phyloP scores from a whole-genome alignment of 2,329 filamentous ascomycete species.

The Fusarium duplospermum region DNA sequence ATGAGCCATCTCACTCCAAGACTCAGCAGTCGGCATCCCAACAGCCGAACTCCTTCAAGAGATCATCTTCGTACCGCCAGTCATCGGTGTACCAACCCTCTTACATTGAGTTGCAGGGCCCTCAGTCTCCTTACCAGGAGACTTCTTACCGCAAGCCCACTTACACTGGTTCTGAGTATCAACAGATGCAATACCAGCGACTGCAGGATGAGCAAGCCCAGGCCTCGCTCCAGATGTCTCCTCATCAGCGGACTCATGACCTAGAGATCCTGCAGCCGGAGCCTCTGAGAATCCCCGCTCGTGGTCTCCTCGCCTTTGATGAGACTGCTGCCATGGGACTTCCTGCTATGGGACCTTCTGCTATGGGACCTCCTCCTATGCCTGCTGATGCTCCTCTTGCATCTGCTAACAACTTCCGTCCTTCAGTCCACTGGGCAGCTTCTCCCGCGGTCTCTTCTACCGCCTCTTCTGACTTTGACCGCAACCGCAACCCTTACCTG shows the following conservation, averaged over 20 bases:
- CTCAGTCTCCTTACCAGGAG: neutral
- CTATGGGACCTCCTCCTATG: neutral
- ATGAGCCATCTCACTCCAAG: neutral
- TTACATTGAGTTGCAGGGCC: neutral
- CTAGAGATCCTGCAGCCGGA: neutral
- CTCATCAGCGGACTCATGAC: neutral
- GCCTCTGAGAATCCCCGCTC: neutral
- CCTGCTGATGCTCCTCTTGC: neutral
- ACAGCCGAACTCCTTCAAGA: neutral
- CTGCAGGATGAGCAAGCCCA: neutral
- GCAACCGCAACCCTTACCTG: slow-evolving; percentile 5
- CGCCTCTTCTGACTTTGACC: slow-evolving; percentile 6
- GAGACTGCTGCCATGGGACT: neutral
- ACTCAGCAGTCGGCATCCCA: neutral
- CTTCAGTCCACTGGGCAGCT: neutral
- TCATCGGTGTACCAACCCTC: neutral
- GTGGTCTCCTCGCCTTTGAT: neutral
- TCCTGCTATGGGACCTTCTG: neutral
- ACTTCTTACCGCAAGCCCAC: neutral
- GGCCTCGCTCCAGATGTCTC: neutral
- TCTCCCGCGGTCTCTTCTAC: neutral
- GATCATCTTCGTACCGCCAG: neutral
- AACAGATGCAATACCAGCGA: neutral
- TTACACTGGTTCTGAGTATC: neutral
- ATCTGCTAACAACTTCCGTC: neutral